Conservation (phyloP, 208 protist genomes). For the Leishmania aethiopica region DNA sequence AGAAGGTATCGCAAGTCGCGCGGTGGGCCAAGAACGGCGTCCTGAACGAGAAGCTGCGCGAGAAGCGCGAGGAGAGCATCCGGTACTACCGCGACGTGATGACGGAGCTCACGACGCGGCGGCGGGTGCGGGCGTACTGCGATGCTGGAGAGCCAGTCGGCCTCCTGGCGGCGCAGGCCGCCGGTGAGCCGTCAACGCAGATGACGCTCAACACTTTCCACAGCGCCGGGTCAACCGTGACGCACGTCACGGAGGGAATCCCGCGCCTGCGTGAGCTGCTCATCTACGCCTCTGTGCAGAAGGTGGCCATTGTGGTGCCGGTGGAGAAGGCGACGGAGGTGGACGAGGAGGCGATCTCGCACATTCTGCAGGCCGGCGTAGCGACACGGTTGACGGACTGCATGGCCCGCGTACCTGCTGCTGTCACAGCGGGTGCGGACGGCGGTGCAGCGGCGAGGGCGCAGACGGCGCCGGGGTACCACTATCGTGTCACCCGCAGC, state of each 20-base stretch:
- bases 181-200: constrained; percentile 99
- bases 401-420: constrained; percentile 39
- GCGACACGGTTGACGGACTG: constrained; percentile 66
- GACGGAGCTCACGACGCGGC: constrained; percentile 58
- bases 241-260: constrained; percentile 99
- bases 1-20: constrained; percentile 74
- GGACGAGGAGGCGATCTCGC: constrained; percentile 70
- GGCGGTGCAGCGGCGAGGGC: background rate
- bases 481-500: constrained; percentile 65
- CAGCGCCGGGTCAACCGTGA: constrained; percentile 98
- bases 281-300: constrained; percentile 95
- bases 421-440: background rate
- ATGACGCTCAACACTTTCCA: constrained; percentile 99
- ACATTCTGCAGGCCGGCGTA: constrained; percentile 62
- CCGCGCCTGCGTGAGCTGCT: constrained; percentile 99
- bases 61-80: constrained; percentile 60
- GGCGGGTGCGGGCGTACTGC: constrained; percentile 71
- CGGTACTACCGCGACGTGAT: constrained; percentile 63
- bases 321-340: constrained; percentile 59
- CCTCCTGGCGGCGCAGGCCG: constrained; percentile 97
- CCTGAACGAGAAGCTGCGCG: constrained; percentile 57
- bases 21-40: constrained; percentile 63
- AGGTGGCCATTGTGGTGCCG: constrained; percentile 85
- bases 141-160: constrained; percentile 97
- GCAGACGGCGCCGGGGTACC: constrained; percentile 38